Conservation (phyloP, 1,284 basidiomycete species). For the Puccinia horiana region DNA sequence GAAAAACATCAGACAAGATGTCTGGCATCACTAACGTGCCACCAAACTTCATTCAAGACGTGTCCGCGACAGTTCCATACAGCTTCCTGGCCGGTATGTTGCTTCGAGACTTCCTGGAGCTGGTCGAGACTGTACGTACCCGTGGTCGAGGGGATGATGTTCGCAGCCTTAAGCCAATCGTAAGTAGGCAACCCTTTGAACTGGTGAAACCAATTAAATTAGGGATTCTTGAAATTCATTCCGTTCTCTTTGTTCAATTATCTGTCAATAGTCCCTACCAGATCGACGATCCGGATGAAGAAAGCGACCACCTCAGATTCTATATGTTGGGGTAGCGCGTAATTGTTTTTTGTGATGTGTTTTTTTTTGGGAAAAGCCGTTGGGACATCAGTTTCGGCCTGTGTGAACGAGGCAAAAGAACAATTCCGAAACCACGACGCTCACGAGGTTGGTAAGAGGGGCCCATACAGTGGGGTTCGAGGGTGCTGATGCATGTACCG, state of each 20-base stretch:
- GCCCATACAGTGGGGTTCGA: conserved; percentile 64
- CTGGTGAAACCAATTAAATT: neutral
- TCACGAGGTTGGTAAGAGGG: conserved; percentile 36
- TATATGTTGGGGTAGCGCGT: neutral
- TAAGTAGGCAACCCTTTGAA: conserved; percentile 69
- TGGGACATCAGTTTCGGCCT: neutral
- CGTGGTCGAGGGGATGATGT: conserved; percentile 68
- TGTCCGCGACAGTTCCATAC: conserved; percentile 44
- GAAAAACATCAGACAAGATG: neutral
- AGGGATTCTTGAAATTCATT: neutral
- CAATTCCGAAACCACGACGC: neutral
- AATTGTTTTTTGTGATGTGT: neutral
- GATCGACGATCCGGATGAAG: conserved; percentile 40
- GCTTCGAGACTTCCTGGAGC: conserved; percentile 60
- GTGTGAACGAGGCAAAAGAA: neutral
- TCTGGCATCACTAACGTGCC: conserved; percentile 29
- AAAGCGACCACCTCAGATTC: conserved; percentile 45
- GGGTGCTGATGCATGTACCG: conserved; percentile 71
- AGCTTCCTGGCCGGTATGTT: conserved; percentile 35
- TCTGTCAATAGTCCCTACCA: conserved; percentile 15
- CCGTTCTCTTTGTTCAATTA: neutral
- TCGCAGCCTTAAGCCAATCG: conserved; percentile 69
- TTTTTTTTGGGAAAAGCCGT: neutral
- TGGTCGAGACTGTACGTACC: conserved; percentile 67
- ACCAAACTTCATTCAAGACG: conserved; percentile 49